Evolutionary conservation across 1,139 yeast genomes (phyloP), one percentile per base, ranked within the genome.

Genomic region (Suhomyces taliae): DNA sequence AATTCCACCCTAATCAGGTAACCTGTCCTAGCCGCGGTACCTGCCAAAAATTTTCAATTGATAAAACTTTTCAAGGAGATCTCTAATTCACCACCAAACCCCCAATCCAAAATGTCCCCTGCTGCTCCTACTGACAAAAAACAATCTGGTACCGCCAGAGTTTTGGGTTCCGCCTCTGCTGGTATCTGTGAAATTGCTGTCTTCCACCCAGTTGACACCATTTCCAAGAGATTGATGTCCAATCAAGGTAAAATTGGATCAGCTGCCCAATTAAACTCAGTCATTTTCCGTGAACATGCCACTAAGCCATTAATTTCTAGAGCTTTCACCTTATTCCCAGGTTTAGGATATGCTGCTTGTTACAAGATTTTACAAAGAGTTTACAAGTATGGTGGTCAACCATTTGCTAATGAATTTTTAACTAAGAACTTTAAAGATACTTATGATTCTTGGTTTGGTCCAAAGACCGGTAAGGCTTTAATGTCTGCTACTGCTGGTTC

Each of bases 331-430:
- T 79, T 93, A 56, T 93, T 93, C 76, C 99, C 99, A 12, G 99
- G 99, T 65, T 80, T 93, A 56, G 99, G 99, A 27, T 93, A 95
- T 64, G 99, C 99, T 56, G 99, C 99, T 41, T 89, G 91, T 57
- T 93, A 93, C 79, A 93, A 93, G 76, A 87, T 93, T 60, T 78
- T 93, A 62, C 99, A 93, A 74, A 85, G 99, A 75, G 97, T 93
- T 46, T 93, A 95, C 81, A 93, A 93, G 72, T 93, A 95, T 68
- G 98, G 99, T 65, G 99, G 99, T 45, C 99, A 93, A 72, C 99
- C 99, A 47, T 91, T 90, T 65, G 99, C 95, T 54, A 93, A 91
- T 65, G 99, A 93, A 71, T 89, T 85, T 65, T 79, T 93, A 65
- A 81, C 88, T 58, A 76, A 79, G 59, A 87, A 90, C 74, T 89